Conservation (phyloP, 108 stramenopile species). For the Skeletonema marinoi region DNA sequence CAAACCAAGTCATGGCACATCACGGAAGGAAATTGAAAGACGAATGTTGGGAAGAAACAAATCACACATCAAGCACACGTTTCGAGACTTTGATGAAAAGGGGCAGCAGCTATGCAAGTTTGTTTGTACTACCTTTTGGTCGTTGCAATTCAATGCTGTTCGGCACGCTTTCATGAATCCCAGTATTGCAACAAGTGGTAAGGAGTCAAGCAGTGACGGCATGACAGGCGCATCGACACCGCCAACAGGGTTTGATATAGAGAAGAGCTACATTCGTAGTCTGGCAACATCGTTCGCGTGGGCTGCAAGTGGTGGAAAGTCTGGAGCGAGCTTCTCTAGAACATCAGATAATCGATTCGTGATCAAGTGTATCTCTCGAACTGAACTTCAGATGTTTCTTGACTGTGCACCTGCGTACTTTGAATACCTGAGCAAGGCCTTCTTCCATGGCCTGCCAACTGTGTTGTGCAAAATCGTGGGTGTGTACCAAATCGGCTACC, state of each 20-base stretch:
- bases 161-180: constrained; percentile 83
- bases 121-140: constrained; percentile 94
- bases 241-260: constrained; percentile 56
- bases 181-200: constrained; percentile 23
- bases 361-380: constrained; percentile 92
- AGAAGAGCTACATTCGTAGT: constrained; percentile 81
- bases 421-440: constrained; percentile 94
- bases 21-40: constrained; percentile 73
- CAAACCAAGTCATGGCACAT: constrained; percentile 33
- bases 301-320: constrained; percentile 95
- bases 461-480: constrained; percentile 96
- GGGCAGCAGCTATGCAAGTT: constrained; percentile 92
- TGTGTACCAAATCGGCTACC: constrained; percentile 96
- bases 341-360: constrained; percentile 92
- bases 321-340: constrained; percentile 85
- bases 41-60: constrained; percentile 87
- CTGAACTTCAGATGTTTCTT: constrained; percentile 98
- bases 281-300: constrained; percentile 80
- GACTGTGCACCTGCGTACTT: constrained; percentile 97
- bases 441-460: constrained; percentile 94
- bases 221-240: constrained; percentile 13
- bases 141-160: constrained; percentile 95
- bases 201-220: constrained; percentile 33
- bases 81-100: constrained; percentile 90
- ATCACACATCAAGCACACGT: constrained; percentile 91